Base-by-base conservation (phyloP, 495 filamentous ascomycete genomes). In the Neurospora tetraspora region DNA sequence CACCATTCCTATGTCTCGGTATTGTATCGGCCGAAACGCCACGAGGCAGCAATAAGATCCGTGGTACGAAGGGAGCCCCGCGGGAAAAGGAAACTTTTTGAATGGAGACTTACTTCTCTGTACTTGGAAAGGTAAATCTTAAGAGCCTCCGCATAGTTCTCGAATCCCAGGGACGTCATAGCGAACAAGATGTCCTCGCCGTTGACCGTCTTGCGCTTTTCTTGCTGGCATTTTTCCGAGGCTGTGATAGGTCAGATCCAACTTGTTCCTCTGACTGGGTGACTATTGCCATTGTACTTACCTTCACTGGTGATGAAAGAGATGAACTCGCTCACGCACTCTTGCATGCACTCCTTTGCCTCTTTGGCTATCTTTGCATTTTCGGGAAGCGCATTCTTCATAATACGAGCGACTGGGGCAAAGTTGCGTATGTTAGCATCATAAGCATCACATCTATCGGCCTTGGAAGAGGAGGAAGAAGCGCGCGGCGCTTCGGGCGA, bases 251-350 rank as follows among this genome's bases (percentile, higher is more conserved):
- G 81, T 79, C 74, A 81, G 78, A 75, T 18, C 3, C 27, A 36
- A 34, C 4, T 34, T 34, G 31, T 34, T 34, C 31, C 31, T 34
- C 31, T 34, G 31, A 34, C 31, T 34, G 31, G 31, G 5, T 34
- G 31, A 34, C n/a, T n/a, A n/a, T n/a, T n/a, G n/a, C n/a, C n/a
- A 34, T 74, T 27, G 69, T 69, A 74, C 79, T 70, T 79, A 97
- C 96, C 96, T 88, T 99, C 96, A 81, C 94, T 98, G 37, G 96
- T 99, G 82, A 99, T 99, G 86, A 99, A 99, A 20, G 95, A 98
- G 86, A 99, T 99, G 83, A 98, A 99, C 87, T 99, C 96, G 91
- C 94, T 98, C 73, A 99, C 96, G 78, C 96, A 99, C 84, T 99
- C 96, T 82, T 99, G 96, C 96, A 99, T 98, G 84, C 96, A 99